Evolutionary conservation across 192 early-diverging fungal species (phyloP).

Genomic region (Tieghemiomyces parasiticus): DNA sequence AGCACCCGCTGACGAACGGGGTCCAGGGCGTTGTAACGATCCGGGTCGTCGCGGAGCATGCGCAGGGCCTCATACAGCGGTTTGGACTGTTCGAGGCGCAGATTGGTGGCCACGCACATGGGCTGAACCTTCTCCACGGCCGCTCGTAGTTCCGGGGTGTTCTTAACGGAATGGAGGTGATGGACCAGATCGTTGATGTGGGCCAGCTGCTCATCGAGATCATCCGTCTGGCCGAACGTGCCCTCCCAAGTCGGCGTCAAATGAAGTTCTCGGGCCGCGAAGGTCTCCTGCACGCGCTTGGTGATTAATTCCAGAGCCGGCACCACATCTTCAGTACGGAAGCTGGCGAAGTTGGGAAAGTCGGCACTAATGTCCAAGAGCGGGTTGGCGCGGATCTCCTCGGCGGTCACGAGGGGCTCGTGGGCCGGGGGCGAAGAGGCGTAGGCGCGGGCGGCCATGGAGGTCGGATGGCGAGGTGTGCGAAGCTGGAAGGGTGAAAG

Average conservation of each 20-base stretch:
- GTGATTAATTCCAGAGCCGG: slow-evolving; percentile 27
- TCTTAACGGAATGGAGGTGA: slow-evolving; percentile 36
- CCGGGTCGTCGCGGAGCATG: slow-evolving; percentile 18
- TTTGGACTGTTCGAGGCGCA: slow-evolving; percentile 36
- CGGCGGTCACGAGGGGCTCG: neutral
- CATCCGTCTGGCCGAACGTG: slow-evolving; percentile 23
- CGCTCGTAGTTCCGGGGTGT: slow-evolving; percentile 30
- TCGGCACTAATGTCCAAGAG: neutral
- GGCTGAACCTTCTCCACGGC: slow-evolving; percentile 33
- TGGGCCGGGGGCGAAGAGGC: too few species aligned
- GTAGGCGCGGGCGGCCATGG: too few species aligned
- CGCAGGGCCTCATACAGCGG: slow-evolving; percentile 35
- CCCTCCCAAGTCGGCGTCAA: slow-evolving; percentile 38
- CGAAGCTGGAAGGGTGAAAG: too few species aligned
- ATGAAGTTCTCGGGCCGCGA: slow-evolving; percentile 22
- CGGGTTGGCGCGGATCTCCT: neutral
- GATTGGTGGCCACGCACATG: slow-evolving; percentile 26
- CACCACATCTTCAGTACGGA: slow-evolving; percentile 26
- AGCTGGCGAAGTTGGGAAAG: slow-evolving; percentile 33
- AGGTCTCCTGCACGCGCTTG: slow-evolving; percentile 21
- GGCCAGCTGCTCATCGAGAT: slow-evolving; percentile 31
- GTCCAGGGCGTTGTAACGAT: slow-evolving; percentile 21
- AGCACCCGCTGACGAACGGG: slow-evolving; percentile 36
- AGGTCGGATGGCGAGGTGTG: too few species aligned
- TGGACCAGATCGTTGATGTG: slow-evolving; percentile 29